Percentiles rank a stretch among this genome's conserved stretches.
These are phyloP conservation scores for Psilocybe cubensis DNA, from an alignment of 768 basidiomycete genomes.

Conservation along the genomic window DNA sequence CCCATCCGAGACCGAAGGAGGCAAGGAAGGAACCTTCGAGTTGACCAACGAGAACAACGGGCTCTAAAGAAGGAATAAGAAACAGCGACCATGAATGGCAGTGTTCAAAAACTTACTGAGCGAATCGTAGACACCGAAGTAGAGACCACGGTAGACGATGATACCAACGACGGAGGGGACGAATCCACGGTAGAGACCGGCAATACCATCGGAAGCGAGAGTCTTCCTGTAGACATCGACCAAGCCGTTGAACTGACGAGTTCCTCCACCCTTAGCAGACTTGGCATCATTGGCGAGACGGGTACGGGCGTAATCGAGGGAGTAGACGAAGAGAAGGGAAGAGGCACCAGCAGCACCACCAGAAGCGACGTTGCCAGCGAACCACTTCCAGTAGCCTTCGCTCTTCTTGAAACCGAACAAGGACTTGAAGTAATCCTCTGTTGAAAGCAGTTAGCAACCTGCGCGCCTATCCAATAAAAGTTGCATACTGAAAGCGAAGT, in stretches of 20 bases:
- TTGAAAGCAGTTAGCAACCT: constrained; percentile 14
- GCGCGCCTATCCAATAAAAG: neutral
- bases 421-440: constrained; percentile 99
- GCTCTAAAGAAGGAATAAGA: constrained; percentile 56
- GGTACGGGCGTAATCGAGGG: constrained; percentile 98
- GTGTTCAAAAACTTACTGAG: constrained; percentile 62
- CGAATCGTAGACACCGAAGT: constrained; percentile 97
- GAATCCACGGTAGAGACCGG: constrained; percentile 99
- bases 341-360: constrained; percentile 99
- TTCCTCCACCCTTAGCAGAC: constrained; percentile 87
- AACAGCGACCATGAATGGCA: constrained; percentile 15
- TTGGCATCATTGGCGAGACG: constrained; percentile 98
- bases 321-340: constrained; percentile 99
- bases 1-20: constrained; percentile 97
- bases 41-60: constrained; percentile 94
- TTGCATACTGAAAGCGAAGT: constrained; percentile 98
- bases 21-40: constrained; percentile 97
- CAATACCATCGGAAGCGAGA: constrained; percentile 95
- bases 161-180: constrained; percentile 99
- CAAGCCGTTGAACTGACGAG: constrained; percentile 98
- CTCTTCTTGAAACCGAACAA: constrained; percentile 98
- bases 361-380: constrained; percentile 95
- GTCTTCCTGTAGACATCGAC: constrained; percentile 98
- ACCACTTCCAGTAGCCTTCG: constrained; percentile 99
- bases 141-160: constrained; percentile 99